These are phyloP conservation scores for Ustilago curta DNA, from an alignment of 1,284 basidiomycete species.

Conservation along the genomic window DNA sequence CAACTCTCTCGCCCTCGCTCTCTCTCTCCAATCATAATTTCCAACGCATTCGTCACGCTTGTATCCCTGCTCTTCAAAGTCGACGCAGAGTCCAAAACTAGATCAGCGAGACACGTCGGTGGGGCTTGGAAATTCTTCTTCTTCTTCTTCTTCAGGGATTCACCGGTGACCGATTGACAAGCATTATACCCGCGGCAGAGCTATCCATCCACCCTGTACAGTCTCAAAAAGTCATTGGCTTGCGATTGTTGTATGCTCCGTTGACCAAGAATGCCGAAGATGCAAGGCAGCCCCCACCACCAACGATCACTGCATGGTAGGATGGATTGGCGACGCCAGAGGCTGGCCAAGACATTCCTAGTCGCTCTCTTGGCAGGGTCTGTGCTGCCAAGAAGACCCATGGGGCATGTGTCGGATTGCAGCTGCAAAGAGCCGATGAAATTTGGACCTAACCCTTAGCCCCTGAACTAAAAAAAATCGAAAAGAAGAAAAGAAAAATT, in stretches of 20 bases:
- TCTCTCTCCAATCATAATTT: neutral
- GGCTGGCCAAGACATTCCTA: slow-evolving; percentile 19
- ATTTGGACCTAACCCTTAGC: neutral
- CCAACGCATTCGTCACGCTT: neutral
- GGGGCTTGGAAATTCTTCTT: too few species aligned
- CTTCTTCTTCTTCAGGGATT: slow-evolving; percentile 3
- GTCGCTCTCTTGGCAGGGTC: slow-evolving; percentile 28
- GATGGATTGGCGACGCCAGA: neutral
- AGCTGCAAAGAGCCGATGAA: neutral
- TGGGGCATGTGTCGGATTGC: neutral
- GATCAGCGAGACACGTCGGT: slow-evolving; percentile 2
- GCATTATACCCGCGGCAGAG: too few species aligned
- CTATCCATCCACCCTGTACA: too few species aligned
- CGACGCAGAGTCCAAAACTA: neutral
- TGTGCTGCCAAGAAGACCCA: slow-evolving; percentile 7
- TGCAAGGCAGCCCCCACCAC: too few species aligned
- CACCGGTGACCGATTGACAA: slow-evolving; percentile 21
- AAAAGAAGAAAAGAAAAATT: neutral
- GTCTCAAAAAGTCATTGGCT: too few species aligned
- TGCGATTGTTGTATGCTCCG: too few species aligned
- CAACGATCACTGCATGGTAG: too few species aligned
- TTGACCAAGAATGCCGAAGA: too few species aligned
- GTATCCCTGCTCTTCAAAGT: neutral
- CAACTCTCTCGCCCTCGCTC: too few species aligned
- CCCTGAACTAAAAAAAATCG: slow-evolving; percentile 10